These are phyloP conservation scores for Porodaedalea pini DNA, from an alignment of 1,284 basidiomycete species.

Conservation along the genomic window DNA sequence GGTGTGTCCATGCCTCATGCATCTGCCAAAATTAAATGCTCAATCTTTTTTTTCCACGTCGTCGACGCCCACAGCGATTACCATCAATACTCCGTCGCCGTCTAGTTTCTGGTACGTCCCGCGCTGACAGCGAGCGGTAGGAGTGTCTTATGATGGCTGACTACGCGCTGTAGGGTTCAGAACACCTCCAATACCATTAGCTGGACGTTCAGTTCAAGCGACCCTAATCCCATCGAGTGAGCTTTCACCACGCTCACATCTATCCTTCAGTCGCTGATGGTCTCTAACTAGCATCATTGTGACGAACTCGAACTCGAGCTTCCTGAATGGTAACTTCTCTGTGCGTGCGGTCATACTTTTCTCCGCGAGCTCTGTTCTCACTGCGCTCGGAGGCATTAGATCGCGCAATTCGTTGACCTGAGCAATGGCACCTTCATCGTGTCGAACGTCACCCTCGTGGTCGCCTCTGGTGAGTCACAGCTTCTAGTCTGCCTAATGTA, in stretches of 20 bases:
- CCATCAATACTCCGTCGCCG: constrained; percentile 33
- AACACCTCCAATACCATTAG: constrained; percentile 35
- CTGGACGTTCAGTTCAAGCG: constrained; percentile 34
- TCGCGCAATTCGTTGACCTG: constrained; percentile 33
- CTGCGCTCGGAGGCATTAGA: constrained; percentile 22
- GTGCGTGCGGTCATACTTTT: constrained; percentile 14
- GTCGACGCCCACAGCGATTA: constrained; percentile 27
- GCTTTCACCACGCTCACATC: neutral
- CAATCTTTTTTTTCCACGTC: constrained; percentile 9
- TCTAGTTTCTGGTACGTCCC: constrained; percentile 34
- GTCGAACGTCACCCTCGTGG: constrained; percentile 37
- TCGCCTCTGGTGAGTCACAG: constrained; percentile 25
- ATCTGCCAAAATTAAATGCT: neutral
- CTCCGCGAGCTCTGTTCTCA: constrained; percentile 3
- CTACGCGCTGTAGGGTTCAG: constrained; percentile 32
- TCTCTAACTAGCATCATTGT: constrained; percentile 28
- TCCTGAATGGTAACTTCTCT: constrained; percentile 37
- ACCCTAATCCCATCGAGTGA: constrained; percentile 34
- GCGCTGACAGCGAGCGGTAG: neutral
- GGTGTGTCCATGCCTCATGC: constrained; percentile 26
- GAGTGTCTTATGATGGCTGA: neutral
- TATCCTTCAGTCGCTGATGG: neutral
- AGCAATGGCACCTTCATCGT: constrained; percentile 30
- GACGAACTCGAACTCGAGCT: constrained; percentile 32
- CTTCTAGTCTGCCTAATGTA: neutral